Evolutionary conservation across 2,329 filamentous ascomycete genomes (phyloP).

Genomic region (Colletotrichum scovillei): DNA sequence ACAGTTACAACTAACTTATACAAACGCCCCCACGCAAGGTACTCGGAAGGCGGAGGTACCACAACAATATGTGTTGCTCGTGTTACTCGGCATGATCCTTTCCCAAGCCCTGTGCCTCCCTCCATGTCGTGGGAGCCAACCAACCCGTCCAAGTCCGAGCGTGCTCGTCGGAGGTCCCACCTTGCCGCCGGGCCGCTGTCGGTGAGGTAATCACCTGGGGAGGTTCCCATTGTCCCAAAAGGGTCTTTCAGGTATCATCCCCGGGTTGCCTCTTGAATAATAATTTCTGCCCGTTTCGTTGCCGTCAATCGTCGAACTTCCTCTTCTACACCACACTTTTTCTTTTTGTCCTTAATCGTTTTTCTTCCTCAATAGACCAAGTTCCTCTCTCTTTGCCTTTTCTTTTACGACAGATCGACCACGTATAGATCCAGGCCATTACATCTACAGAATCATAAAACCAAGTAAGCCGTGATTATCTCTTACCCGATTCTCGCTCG

Average conservation of each 20-base stretch:
- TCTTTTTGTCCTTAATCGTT: not conserved
- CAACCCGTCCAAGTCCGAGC: conserved; percentile 4
- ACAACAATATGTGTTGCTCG: not conserved
- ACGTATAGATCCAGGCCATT: not conserved
- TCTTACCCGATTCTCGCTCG: not conserved
- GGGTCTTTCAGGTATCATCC: conserved; percentile 36
- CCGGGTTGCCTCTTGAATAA: conserved; percentile 21
- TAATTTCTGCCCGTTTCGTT: conserved; percentile 20
- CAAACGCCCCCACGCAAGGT: not conserved
- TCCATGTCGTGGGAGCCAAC: not conserved
- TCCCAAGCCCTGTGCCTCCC: not conserved
- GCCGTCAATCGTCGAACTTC: not conserved
- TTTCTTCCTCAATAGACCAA: not conserved
- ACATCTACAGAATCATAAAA: not conserved
- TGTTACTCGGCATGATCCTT: not conserved
- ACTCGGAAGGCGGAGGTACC: not conserved
- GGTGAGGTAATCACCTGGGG: conserved; percentile 34
- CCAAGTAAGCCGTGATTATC: not conserved
- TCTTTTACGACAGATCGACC: conserved; percentile 1
- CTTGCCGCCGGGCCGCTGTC: conserved; percentile 33
- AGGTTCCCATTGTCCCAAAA: conserved; percentile 23
- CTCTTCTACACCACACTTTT: conserved; percentile 3
- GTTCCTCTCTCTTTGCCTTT: conserved; percentile 1
- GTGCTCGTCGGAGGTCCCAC: conserved; percentile 20
- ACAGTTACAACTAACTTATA: not conserved